Evolutionary conservation across 371 early-diverging fungal species (phyloP).

Genomic region (Mucor circinelloides): DNA sequence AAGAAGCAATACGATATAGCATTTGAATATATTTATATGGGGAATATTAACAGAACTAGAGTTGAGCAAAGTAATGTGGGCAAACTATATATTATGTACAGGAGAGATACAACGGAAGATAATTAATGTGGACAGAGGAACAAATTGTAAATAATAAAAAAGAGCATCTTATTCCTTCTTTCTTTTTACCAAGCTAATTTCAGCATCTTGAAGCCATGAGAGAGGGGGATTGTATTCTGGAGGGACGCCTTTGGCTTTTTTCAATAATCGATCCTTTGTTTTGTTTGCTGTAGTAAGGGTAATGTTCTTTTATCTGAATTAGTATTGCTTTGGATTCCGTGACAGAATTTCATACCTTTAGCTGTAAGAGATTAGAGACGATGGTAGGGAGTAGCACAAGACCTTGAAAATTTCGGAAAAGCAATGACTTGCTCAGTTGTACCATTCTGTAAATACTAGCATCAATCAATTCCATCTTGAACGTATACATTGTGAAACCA

Average conservation of each 20-base stretch:
- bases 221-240: neutral
- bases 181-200: no score
- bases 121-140: no score
- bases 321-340: constrained; percentile 9
- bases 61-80: no score
- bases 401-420: neutral
- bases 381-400: neutral
- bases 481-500: neutral
- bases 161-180: no score
- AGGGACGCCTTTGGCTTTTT: constrained; percentile 5
- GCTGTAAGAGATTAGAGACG: constrained; percentile 11
- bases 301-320: no score
- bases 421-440: constrained; percentile 3
- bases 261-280: constrained; percentile 5
- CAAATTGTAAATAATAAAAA: no score
- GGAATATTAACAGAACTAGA: no score
- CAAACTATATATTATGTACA: no score
- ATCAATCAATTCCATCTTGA: constrained; percentile 8
- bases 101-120: no score
- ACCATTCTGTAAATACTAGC: constrained; percentile 1
- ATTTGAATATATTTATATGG: no score
- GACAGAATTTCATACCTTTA: constrained; percentile 10
- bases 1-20: no score
- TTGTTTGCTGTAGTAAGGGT: constrained; percentile 10
- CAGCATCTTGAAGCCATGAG: constrained; percentile 5